A percentile compares a stretch with the other conserved stretches of the same genome.
These are phyloP conservation scores for Annulohypoxylon moriforme DNA, from an alignment of 495 filamentous ascomycete genomes.

Conservation along the genomic window DNA sequence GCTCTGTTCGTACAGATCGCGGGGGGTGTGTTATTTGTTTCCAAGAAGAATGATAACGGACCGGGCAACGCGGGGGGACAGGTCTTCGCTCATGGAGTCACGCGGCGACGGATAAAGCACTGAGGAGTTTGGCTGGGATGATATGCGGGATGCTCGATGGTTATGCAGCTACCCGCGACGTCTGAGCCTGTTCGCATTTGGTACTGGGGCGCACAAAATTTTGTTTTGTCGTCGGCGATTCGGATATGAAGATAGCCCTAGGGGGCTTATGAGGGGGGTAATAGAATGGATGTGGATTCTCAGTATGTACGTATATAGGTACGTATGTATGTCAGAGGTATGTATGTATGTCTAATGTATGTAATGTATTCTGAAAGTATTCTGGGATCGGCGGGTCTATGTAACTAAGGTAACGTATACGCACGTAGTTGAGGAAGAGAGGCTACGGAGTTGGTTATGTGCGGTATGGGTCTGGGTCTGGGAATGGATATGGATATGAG, in stretches of 20 bases:
- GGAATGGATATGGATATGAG: neutral
- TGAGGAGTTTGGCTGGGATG: conserved; percentile 51
- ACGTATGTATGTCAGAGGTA: conserved; percentile 10
- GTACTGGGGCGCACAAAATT: conserved; percentile 44
- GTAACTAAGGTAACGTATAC: conserved; percentile 32
- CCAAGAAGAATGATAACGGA: conserved; percentile 47
- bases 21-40: conserved; percentile 51
- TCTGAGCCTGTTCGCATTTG: conserved; percentile 53
- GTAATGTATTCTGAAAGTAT: conserved; percentile 18
- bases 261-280: conserved; percentile 12
- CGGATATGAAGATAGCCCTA: conserved; percentile 44
- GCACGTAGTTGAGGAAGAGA: conserved; percentile 30
- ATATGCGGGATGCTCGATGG: conserved; percentile 53
- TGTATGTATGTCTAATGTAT: conserved; percentile 21
- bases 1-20: conserved; percentile 50
- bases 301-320: neutral
- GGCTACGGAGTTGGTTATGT: conserved; percentile 15
- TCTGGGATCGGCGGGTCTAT: conserved; percentile 47
- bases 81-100: conserved; percentile 54
- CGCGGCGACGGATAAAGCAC: conserved; percentile 61
- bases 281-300: neutral
- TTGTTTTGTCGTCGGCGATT: conserved; percentile 48
- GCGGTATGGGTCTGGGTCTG: neutral
- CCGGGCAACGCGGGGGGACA: conserved; percentile 49
- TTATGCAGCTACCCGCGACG: conserved; percentile 52